phyloP scores from a whole-genome alignment of 108 stramenopile genomes.

The Skeletonema costatum region DNA sequence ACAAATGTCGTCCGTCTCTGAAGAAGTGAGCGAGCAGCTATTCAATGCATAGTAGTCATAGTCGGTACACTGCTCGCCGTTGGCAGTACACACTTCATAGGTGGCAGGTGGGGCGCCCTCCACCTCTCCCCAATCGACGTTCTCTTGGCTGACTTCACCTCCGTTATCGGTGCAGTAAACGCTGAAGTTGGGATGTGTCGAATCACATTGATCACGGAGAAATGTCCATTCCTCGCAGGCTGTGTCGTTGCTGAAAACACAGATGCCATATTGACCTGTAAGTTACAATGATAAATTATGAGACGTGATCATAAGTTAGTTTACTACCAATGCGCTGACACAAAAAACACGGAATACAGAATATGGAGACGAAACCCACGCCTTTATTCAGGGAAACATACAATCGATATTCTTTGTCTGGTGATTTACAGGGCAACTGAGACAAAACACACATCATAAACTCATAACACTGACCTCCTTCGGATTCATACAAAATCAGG shows the following conservation, averaged over 20 bases:
- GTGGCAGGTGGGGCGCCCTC: conserved; percentile 1
- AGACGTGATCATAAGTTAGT: no score
- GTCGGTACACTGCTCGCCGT: background rate
- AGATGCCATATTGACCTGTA: conserved; percentile 2
- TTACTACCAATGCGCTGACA: no score
- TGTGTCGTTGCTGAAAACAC: background rate
- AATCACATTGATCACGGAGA: background rate
- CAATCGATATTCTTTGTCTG: no score
- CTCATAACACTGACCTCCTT: background rate
- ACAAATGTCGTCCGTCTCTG: background rate
- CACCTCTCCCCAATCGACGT: background rate
- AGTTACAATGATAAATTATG: background rate
- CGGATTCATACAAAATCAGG: background rate
- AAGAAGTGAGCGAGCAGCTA: background rate
- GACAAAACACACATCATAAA: background rate
- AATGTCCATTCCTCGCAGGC: background rate
- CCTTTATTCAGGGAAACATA: no score
- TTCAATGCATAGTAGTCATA: conserved; percentile 1
- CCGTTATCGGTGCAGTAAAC: background rate
- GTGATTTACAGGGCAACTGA: no score
- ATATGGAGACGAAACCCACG: no score
- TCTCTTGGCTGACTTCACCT: background rate
- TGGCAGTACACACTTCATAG: conserved; percentile 8
- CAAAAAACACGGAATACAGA: no score
- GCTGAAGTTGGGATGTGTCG: background rate